Conservation (phyloP, 2,329 filamentous ascomycete genomes). For the Dactylellina sp. region DNA sequence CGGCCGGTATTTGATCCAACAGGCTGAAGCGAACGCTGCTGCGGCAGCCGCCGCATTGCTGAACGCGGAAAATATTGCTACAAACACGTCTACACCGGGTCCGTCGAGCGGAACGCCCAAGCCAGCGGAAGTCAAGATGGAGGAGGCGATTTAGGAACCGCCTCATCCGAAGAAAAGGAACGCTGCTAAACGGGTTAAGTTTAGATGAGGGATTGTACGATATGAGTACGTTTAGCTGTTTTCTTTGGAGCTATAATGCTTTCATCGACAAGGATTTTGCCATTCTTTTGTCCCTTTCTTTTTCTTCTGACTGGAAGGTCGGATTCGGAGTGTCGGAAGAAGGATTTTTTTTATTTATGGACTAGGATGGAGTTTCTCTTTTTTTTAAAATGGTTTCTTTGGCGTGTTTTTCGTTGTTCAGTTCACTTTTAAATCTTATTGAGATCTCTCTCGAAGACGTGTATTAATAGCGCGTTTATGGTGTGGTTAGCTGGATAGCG, state of each 20-base stretch:
- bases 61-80: background rate
- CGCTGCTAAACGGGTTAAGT: constrained; percentile 4
- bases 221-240: background rate
- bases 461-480: background rate
- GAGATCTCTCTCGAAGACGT: background rate
- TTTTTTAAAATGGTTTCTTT: background rate
- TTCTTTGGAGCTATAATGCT: too few relatives aligned
- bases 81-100: constrained; percentile 6
- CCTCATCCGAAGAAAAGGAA: background rate
- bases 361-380: constrained; percentile 3
- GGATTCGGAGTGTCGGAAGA: too few relatives aligned
- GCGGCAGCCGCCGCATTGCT: background rate
- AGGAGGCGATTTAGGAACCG: constrained; percentile 45
- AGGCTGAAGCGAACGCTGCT: constrained; percentile 30
- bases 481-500: too few relatives aligned
- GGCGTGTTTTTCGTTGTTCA: background rate
- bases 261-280: too few relatives aligned
- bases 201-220: constrained; percentile 9
- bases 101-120: constrained; percentile 23
- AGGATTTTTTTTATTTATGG: constrained; percentile 10
- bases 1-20: constrained; percentile 42
- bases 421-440: background rate
- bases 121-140: constrained; percentile 49
- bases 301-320: too few relatives aligned
- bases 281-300: too few relatives aligned